Evolutionary conservation across 371 early-diverging fungal genomes (phyloP).

Genomic region (Mortierella sp.): DNA sequence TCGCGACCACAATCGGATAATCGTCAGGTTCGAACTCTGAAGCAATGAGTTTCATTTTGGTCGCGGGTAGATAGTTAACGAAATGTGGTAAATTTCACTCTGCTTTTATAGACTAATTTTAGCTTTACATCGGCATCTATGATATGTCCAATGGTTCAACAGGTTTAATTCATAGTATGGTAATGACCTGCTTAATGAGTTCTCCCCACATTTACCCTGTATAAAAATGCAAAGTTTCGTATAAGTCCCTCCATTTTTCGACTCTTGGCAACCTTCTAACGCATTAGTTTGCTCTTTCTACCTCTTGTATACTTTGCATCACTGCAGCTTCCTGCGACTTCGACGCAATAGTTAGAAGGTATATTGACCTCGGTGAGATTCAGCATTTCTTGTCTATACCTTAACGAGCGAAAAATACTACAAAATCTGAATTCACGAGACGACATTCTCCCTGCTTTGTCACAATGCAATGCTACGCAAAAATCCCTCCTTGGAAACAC

Average conservation of each 20-base stretch:
- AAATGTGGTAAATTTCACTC: background rate
- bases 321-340: too few species aligned
- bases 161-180: background rate
- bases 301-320: too few species aligned
- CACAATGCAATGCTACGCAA: too few species aligned
- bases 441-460: too few species aligned
- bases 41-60: conserved; percentile 3
- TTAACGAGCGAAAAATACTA: too few species aligned
- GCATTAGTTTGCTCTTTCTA: background rate
- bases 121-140: background rate
- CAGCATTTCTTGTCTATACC: too few species aligned
- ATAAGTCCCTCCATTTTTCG: background rate
- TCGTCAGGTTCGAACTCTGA: conserved; percentile 13
- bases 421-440: too few species aligned
- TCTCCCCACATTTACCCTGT: background rate
- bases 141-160: background rate
- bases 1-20: conserved; percentile 31
- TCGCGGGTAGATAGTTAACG: background rate
- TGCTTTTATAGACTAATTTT: conserved; percentile 6
- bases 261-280: background rate
- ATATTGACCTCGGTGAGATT: too few species aligned
- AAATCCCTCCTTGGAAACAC: too few species aligned
- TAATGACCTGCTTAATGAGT: background rate
- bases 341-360: too few species aligned
- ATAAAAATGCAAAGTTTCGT: background rate